These are phyloP conservation scores for Aureobasidium sp. DNA, from an alignment of 2,329 filamentous ascomycete genomes.

Conservation along the genomic window DNA sequence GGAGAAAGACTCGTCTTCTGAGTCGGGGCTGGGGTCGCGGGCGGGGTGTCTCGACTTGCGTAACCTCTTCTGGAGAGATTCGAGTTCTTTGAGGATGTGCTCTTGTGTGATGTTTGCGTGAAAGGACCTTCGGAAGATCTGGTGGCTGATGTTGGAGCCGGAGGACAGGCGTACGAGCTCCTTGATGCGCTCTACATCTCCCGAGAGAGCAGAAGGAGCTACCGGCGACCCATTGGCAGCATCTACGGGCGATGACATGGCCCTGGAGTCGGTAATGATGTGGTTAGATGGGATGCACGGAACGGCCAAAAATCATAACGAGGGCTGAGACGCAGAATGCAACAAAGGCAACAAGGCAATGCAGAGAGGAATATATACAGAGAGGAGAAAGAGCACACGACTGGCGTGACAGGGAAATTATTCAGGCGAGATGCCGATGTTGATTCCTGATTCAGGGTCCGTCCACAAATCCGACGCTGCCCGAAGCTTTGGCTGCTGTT, in stretches of 20 bases:
- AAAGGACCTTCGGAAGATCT: constrained; percentile 16
- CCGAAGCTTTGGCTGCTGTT: constrained; percentile 5
- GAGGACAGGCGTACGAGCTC: constrained; percentile 16
- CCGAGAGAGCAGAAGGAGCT: constrained; percentile 7
- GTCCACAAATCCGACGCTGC: not conserved
- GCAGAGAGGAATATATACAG: constrained; percentile 7
- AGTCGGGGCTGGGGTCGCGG: not conserved
- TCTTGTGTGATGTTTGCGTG: constrained; percentile 14
- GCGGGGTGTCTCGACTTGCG: not conserved
- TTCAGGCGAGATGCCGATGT: not conserved
- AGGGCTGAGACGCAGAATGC: constrained; percentile 1
- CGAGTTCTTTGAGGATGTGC: constrained; percentile 17
- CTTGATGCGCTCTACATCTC: constrained; percentile 17
- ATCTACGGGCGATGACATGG: constrained; percentile 10
- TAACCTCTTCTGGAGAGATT: constrained; percentile 15
- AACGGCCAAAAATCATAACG: constrained; percentile 3
- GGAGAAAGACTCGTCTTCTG: constrained; percentile 12
- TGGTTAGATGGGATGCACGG: not conserved
- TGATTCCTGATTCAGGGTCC: not conserved
- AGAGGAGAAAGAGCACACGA: not conserved
- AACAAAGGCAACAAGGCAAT: not conserved
- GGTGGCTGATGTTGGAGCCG: constrained; percentile 14
- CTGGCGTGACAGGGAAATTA: constrained; percentile 8
- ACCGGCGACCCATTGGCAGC: not conserved
- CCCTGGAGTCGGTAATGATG: not conserved